phyloP scores from a whole-genome alignment of 169 alveolate species.

The Plasmodium gonderi region DNA sequence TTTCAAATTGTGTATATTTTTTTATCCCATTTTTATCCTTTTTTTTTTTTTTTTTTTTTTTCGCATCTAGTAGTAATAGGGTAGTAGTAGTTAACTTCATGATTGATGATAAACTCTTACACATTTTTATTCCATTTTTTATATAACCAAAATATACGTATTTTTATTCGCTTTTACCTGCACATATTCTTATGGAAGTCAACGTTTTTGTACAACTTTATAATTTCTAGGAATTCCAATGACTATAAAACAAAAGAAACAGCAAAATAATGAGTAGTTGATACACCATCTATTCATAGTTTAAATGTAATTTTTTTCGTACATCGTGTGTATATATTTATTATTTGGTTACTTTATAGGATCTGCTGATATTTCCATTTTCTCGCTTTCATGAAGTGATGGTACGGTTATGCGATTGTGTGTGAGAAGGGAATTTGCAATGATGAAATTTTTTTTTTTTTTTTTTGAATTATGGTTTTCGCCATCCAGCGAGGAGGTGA shows the following conservation, averaged over 20 bases:
- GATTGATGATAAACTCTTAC: background rate
- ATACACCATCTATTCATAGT: background rate
- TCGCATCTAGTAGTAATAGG: no score
- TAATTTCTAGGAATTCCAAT: conserved; percentile 62
- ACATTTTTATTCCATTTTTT: background rate
- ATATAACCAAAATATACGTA: no score
- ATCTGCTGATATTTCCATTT: conserved; percentile 72
- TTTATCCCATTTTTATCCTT: no score
- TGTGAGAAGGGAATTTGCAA: background rate
- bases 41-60: no score
- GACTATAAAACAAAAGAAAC: conserved; percentile 44
- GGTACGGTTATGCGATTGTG: no score
- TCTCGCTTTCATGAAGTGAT: no score
- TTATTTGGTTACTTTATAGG: conserved; percentile 47
- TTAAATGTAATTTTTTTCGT: background rate
- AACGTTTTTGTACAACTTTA: conserved; percentile 58
- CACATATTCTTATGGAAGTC: conserved; percentile 75
- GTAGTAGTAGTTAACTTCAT: no score
- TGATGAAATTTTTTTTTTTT: background rate
- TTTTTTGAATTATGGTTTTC: background rate
- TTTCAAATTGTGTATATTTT: no score
- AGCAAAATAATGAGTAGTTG: background rate
- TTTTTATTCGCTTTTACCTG: conserved; percentile 22
- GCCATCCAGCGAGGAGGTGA: background rate
- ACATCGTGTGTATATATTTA: background rate